Conservation (phyloP, 2,329 filamentous ascomycete species). For the Sarocladium strictum region DNA sequence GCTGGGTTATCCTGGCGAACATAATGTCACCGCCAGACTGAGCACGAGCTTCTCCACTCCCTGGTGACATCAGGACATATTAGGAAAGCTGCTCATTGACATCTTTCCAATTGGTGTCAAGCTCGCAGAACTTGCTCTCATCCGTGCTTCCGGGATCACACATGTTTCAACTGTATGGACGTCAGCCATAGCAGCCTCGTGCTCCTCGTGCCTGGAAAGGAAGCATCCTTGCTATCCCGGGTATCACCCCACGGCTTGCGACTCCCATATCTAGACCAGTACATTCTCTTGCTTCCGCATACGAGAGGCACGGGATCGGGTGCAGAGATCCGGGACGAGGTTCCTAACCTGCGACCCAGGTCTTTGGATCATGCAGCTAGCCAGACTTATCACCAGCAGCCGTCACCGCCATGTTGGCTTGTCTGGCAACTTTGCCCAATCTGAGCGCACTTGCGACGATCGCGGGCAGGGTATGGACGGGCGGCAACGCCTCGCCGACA, state of each 20-base stretch:
- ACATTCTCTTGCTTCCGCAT: too few species aligned
- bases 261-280: too few species aligned
- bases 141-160: not conserved
- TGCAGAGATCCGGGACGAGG: too few species aligned
- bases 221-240: too few species aligned
- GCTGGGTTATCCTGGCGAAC: not conserved
- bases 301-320: too few species aligned
- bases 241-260: too few species aligned
- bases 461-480: not conserved
- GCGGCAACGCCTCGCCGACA: not conserved
- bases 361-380: too few species aligned
- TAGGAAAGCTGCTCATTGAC: constrained; percentile 3
- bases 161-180: too few species aligned
- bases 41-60: not conserved
- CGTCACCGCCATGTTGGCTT: not conserved
- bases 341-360: too few species aligned
- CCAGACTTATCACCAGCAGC: too few species aligned
- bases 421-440: not conserved
- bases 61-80: constrained; percentile 4
- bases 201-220: too few species aligned
- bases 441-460: not conserved
- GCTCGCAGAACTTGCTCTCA: not conserved
- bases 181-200: too few species aligned
- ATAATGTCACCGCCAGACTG: not conserved
- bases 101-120: not conserved